Evolutionary conservation across 164 flowering plant species (phyloP).

Genomic region (Paratinospora sagittata): DNA sequence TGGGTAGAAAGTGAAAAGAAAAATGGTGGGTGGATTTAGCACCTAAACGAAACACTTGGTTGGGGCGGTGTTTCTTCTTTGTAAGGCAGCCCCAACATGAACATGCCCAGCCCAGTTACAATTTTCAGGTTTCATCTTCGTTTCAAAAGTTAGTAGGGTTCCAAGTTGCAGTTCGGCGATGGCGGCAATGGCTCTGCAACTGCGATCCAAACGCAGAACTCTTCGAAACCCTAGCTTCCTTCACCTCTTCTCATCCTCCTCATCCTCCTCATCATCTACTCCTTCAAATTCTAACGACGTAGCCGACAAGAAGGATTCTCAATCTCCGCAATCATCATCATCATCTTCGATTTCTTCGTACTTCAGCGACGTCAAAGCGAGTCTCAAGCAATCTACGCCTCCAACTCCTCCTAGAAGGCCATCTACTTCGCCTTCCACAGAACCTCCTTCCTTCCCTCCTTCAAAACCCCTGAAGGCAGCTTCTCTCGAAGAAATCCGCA

Average conservation of each 20-base stretch:
- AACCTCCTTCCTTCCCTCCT: conserved; percentile 7
- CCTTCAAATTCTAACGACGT: too few species aligned
- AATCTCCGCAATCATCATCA: too few species aligned
- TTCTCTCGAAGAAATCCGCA: conserved; percentile 42
- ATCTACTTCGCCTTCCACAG: neutral
- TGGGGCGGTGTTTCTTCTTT: too few species aligned
- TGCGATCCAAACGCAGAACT: conserved; percentile 9
- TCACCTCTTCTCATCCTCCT: conserved; percentile 28
- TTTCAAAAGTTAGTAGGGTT: conserved; percentile 11
- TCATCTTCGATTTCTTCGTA: conserved; percentile 12
- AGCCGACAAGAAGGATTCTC: too few species aligned
- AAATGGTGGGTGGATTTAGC: too few species aligned
- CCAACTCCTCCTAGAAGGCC: conserved; percentile 17
- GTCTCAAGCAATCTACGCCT: conserved; percentile 26
- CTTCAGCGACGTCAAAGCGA: conserved; percentile 44
- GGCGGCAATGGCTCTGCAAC: conserved; percentile 18
- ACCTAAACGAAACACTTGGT: too few species aligned
- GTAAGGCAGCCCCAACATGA: too few species aligned
- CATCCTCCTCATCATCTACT: neutral
- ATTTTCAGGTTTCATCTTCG: neutral
- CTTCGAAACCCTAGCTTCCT: conserved; percentile 25
- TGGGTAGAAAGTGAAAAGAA: too few species aligned
- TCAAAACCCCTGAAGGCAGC: conserved; percentile 16
- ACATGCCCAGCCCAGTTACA: too few species aligned
- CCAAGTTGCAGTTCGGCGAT: neutral